Evolutionary conservation across 2,329 filamentous ascomycete genomes (phyloP).

Genomic region (Trichothecium roseum): DNA sequence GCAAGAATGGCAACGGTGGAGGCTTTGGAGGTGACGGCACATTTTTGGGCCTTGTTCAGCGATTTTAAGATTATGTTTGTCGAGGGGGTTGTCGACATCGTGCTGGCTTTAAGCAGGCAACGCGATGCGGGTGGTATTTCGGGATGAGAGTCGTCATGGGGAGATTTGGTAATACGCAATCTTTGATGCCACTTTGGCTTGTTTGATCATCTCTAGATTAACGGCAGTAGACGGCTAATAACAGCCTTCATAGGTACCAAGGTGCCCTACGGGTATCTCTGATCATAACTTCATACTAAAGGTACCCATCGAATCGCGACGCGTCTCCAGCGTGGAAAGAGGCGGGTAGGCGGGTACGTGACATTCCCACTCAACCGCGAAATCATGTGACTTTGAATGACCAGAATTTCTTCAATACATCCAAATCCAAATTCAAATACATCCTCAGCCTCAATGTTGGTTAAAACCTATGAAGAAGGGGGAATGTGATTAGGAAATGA

Average conservation of each 20-base stretch:
- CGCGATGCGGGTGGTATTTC: constrained; percentile 8
- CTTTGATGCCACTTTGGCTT: no score
- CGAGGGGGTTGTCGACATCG: constrained; percentile 14
- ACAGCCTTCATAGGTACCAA: no score
- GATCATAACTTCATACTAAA: no score
- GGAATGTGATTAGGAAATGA: no score
- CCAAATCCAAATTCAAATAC: no score
- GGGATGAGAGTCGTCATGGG: constrained; percentile 7
- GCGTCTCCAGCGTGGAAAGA: constrained; percentile 2
- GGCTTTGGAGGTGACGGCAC: constrained; percentile 42
- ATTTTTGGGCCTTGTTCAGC: constrained; percentile 44
- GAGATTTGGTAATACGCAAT: constrained; percentile 4
- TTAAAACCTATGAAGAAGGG: no score
- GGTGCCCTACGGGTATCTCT: no score
- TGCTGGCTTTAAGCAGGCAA: constrained; percentile 11
- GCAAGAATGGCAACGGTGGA: constrained; percentile 56
- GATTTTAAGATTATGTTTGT: constrained; percentile 30
- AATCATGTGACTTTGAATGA: constrained; percentile 10
- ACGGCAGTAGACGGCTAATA: no score
- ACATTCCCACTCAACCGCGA: constrained; percentile 4
- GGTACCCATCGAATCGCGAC: neutral
- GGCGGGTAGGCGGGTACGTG: no score
- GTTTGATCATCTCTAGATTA: no score
- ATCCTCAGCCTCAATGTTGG: no score
- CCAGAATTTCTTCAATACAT: no score